Evolutionary conservation across 805 yeast species (phyloP).

Genomic region (Saitoella complicata): DNA sequence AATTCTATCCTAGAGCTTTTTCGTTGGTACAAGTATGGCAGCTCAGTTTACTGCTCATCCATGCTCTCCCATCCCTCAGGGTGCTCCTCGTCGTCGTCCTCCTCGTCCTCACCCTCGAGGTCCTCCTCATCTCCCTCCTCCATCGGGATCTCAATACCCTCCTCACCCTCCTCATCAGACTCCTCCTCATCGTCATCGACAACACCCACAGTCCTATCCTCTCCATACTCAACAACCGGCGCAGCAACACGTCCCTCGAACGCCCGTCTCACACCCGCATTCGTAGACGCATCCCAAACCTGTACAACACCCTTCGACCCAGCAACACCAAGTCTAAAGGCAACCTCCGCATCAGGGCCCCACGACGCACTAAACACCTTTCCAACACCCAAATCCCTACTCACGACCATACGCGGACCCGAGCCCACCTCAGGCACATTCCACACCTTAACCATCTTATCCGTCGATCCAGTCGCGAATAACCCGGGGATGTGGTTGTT

Average conservation of each 20-base stretch:
- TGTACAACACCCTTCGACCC: constrained; percentile 75
- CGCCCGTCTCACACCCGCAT: constrained; percentile 55
- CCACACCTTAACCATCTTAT: constrained; percentile 77
- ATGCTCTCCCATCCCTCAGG: too few species aligned
- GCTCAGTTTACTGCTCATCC: too few species aligned
- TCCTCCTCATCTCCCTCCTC: background rate
- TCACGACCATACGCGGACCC: constrained; percentile 73
- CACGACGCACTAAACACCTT: constrained; percentile 70
- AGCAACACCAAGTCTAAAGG: constrained; percentile 59
- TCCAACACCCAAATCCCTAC: constrained; percentile 88
- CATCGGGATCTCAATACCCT: background rate
- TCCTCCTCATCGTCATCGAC: background rate
- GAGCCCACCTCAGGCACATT: constrained; percentile 36
- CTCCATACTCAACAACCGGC: background rate
- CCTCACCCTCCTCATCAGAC: background rate
- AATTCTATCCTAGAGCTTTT: too few species aligned
- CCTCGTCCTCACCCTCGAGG: background rate
- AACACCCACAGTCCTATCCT: background rate
- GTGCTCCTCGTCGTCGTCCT: too few species aligned
- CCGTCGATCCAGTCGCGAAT: constrained; percentile 78
- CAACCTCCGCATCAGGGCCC: constrained; percentile 74
- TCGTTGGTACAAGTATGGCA: too few species aligned
- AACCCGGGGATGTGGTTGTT: constrained; percentile 54
- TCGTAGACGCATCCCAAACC: constrained; percentile 84
- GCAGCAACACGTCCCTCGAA: constrained; percentile 29